Percentiles rank a stretch among this genome's conserved stretches.
phyloP scores from a whole-genome alignment of 2,329 filamentous ascomycete genomes.

The Ascochyta pisi region DNA sequence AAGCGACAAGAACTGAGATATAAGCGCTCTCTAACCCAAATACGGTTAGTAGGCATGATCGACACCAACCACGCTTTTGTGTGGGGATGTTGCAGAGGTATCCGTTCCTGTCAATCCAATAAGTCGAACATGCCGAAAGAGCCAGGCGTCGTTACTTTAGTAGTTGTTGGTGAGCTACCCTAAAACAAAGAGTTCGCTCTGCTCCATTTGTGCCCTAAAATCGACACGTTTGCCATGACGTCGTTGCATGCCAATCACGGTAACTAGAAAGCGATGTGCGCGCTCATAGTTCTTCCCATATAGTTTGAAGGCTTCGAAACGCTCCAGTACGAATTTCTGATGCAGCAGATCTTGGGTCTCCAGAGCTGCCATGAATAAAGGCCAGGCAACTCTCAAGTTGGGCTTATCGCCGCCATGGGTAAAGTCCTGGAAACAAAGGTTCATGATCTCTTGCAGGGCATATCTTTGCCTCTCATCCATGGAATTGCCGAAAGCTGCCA shows the following conservation, averaged over 20 bases:
- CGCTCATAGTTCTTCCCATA: constrained; percentile 46
- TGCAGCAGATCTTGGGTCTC: constrained; percentile 46
- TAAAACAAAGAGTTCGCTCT: constrained; percentile 12
- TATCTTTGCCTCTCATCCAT: constrained; percentile 14
- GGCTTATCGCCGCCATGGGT: constrained; percentile 44
- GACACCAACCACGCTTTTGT: neutral
- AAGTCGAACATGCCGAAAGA: neutral
- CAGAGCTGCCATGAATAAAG: constrained; percentile 47
- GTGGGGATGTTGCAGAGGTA: too few relatives aligned
- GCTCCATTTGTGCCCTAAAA: constrained; percentile 13
- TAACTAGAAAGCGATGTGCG: constrained; percentile 37
- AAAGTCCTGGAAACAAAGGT: constrained; percentile 44
- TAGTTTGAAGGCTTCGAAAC: constrained; percentile 38
- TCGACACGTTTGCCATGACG: constrained; percentile 19
- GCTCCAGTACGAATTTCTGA: constrained; percentile 45
- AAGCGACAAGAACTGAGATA: neutral
- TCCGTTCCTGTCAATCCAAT: too few relatives aligned
- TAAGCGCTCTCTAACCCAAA: constrained; percentile 6
- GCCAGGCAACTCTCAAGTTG: constrained; percentile 45
- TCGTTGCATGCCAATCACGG: constrained; percentile 29
- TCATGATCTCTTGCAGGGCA: constrained; percentile 35
- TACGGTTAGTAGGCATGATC: neutral
- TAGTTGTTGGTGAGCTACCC: neutral
- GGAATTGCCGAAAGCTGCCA: constrained; percentile 20
- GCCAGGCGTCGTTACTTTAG: neutral